Base-by-base conservation (phyloP, 2,329 filamentous ascomycete genomes). In the Clonostachys solani region DNA sequence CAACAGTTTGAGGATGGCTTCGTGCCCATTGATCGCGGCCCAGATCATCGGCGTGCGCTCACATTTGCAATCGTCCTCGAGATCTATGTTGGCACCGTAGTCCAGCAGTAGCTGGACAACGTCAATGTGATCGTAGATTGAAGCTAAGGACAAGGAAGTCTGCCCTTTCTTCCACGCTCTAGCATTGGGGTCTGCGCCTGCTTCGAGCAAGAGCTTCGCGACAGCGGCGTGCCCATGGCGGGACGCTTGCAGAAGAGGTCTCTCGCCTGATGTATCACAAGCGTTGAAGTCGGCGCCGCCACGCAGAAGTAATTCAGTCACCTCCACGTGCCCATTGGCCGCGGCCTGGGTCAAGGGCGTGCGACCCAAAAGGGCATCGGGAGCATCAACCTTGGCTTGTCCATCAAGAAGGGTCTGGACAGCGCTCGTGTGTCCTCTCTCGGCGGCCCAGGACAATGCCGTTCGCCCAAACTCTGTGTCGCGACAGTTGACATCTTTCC, bases 191-290 rank as follows among this genome's bases (percentile, higher is more conserved):
- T 43, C 42, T 4, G 42, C 42, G 12, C 29, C 29, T 18, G n/a
- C n/a, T 10, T 18, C 42, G 18, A 43, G 42, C 42, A 43, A 29
- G 23, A 43, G 17, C 10, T 29, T 18, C 12, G 42, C 42, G 12
- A 43, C 42, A 13, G 18, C 42, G 17, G 29, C 19, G 19, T 43
- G 17, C 12, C 42, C 42, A 8, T 38, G 8, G 36, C 36, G 36
- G 36, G 36, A n/a, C 7, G 36, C 36, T 5, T 18, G 36, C 12
- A 38, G 15, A 18, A 38, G 36, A n/a, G 36, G 15, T 12, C 15
- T 38, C 12, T 18, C 15, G 36, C 36, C 36, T 12, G 17, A 18
- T 10, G 74, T 86, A 18, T 38, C 36, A 7, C 15, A n/a, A n/a
- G 15, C 17, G 12, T 38, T 38, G 36, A 38, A n/a, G 15, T 38